Evolutionary conservation across 768 basidiomycete genomes (phyloP).

Genomic region (Russula ochroleuca): DNA sequence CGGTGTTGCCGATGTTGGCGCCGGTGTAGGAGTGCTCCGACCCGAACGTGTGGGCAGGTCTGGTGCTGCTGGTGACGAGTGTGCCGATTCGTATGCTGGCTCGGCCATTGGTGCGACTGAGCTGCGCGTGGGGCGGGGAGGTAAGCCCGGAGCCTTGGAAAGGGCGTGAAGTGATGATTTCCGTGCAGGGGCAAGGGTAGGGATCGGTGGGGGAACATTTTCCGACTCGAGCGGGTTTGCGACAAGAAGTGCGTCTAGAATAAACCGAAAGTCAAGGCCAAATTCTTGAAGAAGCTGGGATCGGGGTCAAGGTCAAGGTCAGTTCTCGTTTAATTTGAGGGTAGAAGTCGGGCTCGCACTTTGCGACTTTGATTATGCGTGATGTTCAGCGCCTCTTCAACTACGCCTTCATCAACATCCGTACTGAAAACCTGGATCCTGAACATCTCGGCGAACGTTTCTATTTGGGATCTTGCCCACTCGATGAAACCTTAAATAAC

Average conservation of each 20-base stretch:
- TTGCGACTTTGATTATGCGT: conserved; percentile 79
- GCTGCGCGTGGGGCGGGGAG: conserved; percentile 31
- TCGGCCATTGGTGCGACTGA: conserved; percentile 11
- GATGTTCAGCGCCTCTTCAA: conserved; percentile 75
- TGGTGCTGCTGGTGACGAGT: conserved; percentile 11
- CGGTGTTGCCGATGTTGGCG: neutral
- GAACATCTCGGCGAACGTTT: conserved; percentile 79
- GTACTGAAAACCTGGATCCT: conserved; percentile 87
- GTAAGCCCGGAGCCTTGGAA: conserved; percentile 20
- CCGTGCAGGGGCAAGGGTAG: conserved; percentile 24
- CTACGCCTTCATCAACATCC: conserved; percentile 62
- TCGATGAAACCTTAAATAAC: conserved; percentile 73
- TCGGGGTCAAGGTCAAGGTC: neutral
- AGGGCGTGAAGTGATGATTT: conserved; percentile 34
- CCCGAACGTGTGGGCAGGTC: conserved; percentile 7
- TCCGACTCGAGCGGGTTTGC: conserved; percentile 37
- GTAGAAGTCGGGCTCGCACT: conserved; percentile 41
- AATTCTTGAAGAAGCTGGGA: conserved; percentile 81
- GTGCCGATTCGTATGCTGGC: neutral
- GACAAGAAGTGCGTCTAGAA: conserved; percentile 71
- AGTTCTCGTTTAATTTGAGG: too few species aligned
- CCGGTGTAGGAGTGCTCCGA: neutral
- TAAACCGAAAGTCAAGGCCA: conserved; percentile 89
- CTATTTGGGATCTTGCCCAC: conserved; percentile 87
- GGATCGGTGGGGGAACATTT: conserved; percentile 32